A percentile compares a stretch with the other conserved stretches of the same genome.
phyloP scores from a whole-genome alignment of 805 yeast genomes.

The Hanseniaspora lindneri region DNA sequence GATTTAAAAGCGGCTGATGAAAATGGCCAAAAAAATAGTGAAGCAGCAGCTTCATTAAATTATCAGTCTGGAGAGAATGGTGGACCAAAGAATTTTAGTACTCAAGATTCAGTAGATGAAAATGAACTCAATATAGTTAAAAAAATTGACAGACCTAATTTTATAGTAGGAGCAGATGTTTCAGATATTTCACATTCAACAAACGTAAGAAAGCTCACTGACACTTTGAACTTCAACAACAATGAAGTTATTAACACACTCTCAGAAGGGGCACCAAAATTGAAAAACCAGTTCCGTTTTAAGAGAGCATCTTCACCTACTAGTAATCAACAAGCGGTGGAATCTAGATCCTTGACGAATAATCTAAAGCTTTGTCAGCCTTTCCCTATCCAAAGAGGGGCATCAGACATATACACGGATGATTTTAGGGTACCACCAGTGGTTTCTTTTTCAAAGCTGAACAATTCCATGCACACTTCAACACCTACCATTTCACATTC shows the following conservation, averaged over 20 bases:
- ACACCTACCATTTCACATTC: neutral
- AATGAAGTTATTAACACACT: neutral
- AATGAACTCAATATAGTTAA: no score
- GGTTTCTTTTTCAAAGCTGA: neutral
- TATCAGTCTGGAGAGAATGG: no score
- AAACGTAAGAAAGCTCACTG: slow-evolving; percentile 9
- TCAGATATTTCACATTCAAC: slow-evolving; percentile 8
- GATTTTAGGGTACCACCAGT: slow-evolving; percentile 4
- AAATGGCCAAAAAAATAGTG: no score
- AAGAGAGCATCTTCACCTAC: slow-evolving; percentile 4
- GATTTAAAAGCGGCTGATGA: no score
- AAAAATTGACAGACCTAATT: neutral
- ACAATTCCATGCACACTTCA: neutral
- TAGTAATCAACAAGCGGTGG: neutral
- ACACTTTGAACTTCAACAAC: neutral
- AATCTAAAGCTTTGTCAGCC: neutral
- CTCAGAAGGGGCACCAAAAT: neutral
- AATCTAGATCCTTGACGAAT: neutral
- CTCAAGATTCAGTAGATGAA: no score
- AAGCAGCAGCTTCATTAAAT: no score
- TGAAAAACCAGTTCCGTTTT: slow-evolving; percentile 2
- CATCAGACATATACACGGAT: slow-evolving; percentile 6
- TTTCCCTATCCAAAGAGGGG: slow-evolving; percentile 9
- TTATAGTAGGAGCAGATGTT: slow-evolving; percentile 1
- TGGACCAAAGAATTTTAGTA: no score